phyloP scores from a whole-genome alignment of 164 flowering plant species.

The Echeveria elegans region DNA sequence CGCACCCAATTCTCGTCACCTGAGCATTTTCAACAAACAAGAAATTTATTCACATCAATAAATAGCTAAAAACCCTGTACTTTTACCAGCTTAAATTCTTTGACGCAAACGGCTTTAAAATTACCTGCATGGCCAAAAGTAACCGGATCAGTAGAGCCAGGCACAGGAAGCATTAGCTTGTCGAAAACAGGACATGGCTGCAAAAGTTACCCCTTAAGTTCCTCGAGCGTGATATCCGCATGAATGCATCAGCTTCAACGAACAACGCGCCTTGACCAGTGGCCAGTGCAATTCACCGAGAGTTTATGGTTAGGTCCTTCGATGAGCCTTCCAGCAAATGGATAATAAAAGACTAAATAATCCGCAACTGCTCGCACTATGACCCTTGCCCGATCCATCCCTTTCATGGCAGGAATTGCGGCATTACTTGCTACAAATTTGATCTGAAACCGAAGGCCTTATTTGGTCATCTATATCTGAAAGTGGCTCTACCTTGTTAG shows the following conservation, averaged over 20 bases:
- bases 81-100: neutral
- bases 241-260: neutral
- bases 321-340: conserved; percentile 40
- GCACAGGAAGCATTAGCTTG: neutral
- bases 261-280: neutral
- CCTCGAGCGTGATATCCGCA: conserved; percentile 1
- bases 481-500: conserved; percentile 22
- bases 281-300: conserved; percentile 21
- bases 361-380: conserved; percentile 23
- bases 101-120: neutral
- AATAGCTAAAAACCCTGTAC: neutral
- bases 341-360: conserved; percentile 38
- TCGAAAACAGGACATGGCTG: neutral
- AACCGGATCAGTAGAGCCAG: neutral
- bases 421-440: conserved; percentile 24
- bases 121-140: neutral
- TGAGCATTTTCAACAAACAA: neutral
- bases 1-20: neutral
- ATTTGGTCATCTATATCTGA: conserved; percentile 43
- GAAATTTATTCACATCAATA: too few relatives aligned
- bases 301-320: conserved; percentile 28
- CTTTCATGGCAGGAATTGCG: conserved; percentile 11
- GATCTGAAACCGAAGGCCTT: conserved; percentile 24
- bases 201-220: neutral
- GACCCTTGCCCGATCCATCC: conserved; percentile 24